Base-by-base conservation (phyloP, 208 protist species). In the Crithidia sp. region DNA sequence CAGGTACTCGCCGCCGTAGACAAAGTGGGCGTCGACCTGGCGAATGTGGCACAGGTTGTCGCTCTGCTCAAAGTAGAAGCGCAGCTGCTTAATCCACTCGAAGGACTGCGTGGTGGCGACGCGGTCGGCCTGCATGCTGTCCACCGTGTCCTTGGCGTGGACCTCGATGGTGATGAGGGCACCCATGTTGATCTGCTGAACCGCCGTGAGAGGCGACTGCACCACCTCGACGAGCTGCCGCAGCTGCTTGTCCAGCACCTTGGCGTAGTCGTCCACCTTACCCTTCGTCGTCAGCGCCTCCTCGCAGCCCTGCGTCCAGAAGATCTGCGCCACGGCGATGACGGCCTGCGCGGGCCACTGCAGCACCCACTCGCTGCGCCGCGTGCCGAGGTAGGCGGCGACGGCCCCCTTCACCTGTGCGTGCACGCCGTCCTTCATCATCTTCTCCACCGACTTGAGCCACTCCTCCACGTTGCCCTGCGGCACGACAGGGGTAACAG, bases 161-260 rank as follows among this genome's bases (percentile, higher is more conserved):
- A 99, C 98, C 76, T 99, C 98, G 70, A 99, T 96, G 9, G 97
- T 98, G 77, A 99, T 98, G 54, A 99, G 88, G 61, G 97, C 95
- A 54, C 95, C 93, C 82, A 99, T 92, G 72, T 98, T 99, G 58
- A 98, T 95, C 39, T 90, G 85, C 76, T 98, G 84, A 19, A 88
- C 75, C 36, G 86, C 43, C 8, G 85, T 95, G 52, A 98, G 81
- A 5, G 92, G 93, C 36, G 91, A 96, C 81, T 98, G 95, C 49
- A 98, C 93, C 45, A 98, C 90, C 60, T 96, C 91, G 13, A 98
- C 95, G 54, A 98, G 83, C 65, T 98, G 92, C 67, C 88, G 80
- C 36, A 98, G 85, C 74, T 98, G 92, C 71, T 82, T 77, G 44
- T 92, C 87, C 36, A 95, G 78, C 3, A 93, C 76, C 44, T 76